A percentile compares a stretch with the other conserved stretches of the same genome.
These are phyloP conservation scores for Cicer yamashitae DNA, from an alignment of 306 rosid genomes.

Conservation along the genomic window DNA sequence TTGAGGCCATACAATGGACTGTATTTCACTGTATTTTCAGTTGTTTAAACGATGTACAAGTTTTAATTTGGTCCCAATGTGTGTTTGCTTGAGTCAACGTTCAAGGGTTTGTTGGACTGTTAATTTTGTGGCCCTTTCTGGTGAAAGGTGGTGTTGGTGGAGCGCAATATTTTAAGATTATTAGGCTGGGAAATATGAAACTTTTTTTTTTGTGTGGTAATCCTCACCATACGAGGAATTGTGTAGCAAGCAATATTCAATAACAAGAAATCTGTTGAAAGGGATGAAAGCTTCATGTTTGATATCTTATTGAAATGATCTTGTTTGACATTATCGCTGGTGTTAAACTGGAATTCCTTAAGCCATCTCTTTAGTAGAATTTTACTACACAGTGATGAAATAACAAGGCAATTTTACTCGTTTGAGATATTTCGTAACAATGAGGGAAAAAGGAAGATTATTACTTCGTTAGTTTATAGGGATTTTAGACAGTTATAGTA, in stretches of 20 bases:
- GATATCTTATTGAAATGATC: conserved; percentile 21
- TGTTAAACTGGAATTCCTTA: neutral
- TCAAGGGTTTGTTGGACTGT: conserved; percentile 41
- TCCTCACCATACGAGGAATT: conserved; percentile 42
- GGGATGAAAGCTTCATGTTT: conserved; percentile 27
- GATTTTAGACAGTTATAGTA: too few relatives aligned
- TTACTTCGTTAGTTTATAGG: too few relatives aligned
- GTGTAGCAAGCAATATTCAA: conserved; percentile 31
- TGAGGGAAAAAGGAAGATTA: neutral
- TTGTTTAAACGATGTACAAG: conserved; percentile 27
- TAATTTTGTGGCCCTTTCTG: conserved; percentile 28
- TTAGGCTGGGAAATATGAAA: conserved; percentile 36
- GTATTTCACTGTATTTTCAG: conserved; percentile 35
- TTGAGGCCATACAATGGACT: conserved; percentile 26
- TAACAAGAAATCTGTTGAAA: conserved; percentile 16
- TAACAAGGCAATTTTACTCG: neutral
- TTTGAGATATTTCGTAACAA: neutral
- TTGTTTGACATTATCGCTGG: neutral
- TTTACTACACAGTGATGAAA: neutral
- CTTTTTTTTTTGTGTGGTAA: conserved; percentile 10
- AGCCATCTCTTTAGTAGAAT: neutral
- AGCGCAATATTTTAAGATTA: conserved; percentile 27
- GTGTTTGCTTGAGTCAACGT: conserved; percentile 25
- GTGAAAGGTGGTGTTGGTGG: conserved; percentile 39
- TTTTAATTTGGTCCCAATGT: conserved; percentile 27